Evolutionary conservation across 2,329 filamentous ascomycete species (phyloP).

Genomic region (Clonostachys byssicola): DNA sequence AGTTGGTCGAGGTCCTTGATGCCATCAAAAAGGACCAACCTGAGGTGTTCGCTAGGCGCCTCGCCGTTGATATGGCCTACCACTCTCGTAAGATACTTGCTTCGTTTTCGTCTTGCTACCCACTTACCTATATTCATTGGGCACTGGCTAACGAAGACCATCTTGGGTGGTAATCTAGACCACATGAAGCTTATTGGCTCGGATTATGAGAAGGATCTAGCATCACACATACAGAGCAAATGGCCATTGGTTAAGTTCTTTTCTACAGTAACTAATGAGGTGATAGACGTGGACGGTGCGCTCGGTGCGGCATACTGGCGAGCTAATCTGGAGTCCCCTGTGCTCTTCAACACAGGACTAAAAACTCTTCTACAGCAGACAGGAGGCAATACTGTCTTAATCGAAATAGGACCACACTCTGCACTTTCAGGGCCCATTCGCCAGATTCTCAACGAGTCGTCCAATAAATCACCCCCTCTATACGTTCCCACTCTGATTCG

Average conservation of each 20-base stretch:
- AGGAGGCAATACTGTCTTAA: constrained; percentile 9
- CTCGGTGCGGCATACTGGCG: constrained; percentile 10
- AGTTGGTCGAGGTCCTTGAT: constrained; percentile 9
- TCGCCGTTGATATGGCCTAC: constrained; percentile 33
- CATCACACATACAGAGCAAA: too few species aligned
- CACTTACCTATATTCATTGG: neutral
- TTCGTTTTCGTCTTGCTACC: constrained; percentile 9
- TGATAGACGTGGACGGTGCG: neutral
- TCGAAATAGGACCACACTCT: constrained; percentile 30
- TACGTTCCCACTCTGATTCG: neutral
- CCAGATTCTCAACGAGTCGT: constrained; percentile 24
- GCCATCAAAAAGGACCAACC: constrained; percentile 11
- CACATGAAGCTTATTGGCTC: neutral
- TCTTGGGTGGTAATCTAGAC: neutral
- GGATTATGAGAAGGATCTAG: neutral
- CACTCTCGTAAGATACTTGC: constrained; percentile 12
- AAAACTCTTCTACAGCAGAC: constrained; percentile 11
- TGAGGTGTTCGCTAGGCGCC: constrained; percentile 16
- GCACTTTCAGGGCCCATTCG: constrained; percentile 32
- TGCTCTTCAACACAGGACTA: constrained; percentile 1
- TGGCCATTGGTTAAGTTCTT: neutral
- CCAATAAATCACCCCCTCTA: constrained; percentile 18
- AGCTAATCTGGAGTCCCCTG: constrained; percentile 10
- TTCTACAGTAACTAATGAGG: neutral
- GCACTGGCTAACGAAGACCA: too few species aligned